Base-by-base conservation (phyloP, 2,329 filamentous ascomycete genomes). In the Fusarium scirpi region DNA sequence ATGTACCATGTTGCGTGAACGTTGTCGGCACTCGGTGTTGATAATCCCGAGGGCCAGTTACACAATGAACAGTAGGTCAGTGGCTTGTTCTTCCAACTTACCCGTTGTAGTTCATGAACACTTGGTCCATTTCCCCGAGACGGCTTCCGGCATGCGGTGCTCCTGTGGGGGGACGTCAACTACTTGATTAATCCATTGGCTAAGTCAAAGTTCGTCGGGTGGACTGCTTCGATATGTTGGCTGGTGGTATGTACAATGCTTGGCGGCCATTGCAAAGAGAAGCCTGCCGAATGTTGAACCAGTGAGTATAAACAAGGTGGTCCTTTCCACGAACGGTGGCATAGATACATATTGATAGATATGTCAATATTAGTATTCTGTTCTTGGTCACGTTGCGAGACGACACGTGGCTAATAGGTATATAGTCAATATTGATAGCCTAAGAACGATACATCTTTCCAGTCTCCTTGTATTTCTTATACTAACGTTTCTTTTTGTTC, bases 71-170 rank as follows among this genome's bases (percentile, higher is more conserved):
- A n/a, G 22, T n/a, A 10, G 20, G 12, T 3, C 20, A 12, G 16
- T 16, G 34, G 47, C 30, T 29, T 27, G 25, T 41, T n/a, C 18
- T 13, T 22, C 12, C 29, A 20, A 11, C 9, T 24, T 16, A 6
- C 29, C n/a, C 20, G 11, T 18, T 57, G 25, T 29, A 22, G 7
- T 27, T 18, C 20, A 52, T 25, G 46, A 18, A 18, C 29, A 16
- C 29, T 22, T 32, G n/a, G 15, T 16, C n/a, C n/a, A 58, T 57
- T 38, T 49, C 20, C 49, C 49, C 44, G 34, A 64, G 49, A 32
- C 41, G 34, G 49, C 18, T 41, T 29, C 29, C 24, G 8, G 15
- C 44, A 64, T 40, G 25, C 41, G 44, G 45, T 27, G 38, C 30
- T 22, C 12, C 27, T 24, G 5, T 9, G 12, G 12, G 20, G 45